These are phyloP conservation scores for Rhizopogon rudus DNA, from an alignment of 768 basidiomycete genomes.

Conservation along the genomic window DNA sequence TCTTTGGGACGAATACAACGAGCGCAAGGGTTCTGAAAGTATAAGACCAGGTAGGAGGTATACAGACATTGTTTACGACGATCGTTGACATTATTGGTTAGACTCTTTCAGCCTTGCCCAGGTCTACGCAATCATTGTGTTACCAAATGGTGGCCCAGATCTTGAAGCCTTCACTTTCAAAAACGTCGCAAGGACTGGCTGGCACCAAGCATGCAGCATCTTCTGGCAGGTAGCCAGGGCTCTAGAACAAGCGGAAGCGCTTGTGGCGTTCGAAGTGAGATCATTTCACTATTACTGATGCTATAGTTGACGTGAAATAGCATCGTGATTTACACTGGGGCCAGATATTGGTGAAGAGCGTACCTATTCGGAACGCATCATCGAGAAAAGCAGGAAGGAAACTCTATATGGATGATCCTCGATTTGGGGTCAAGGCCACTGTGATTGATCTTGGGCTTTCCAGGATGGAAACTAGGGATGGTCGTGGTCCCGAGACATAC, in stretches of 20 bases:
- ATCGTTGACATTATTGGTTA: slow-evolving; percentile 23
- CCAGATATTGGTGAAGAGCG: slow-evolving; percentile 79
- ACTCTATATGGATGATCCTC: slow-evolving; percentile 58
- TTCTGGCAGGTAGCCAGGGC: slow-evolving; percentile 88
- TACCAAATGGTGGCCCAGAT: slow-evolving; percentile 88
- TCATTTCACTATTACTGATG: neutral
- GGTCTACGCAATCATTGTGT: slow-evolving; percentile 83
- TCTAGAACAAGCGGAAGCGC: slow-evolving; percentile 73
- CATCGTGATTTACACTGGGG: slow-evolving; percentile 99
- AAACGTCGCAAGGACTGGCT: slow-evolving; percentile 52
- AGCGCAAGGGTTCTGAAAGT: slow-evolving; percentile 74
- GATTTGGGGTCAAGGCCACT: slow-evolving; percentile 70
- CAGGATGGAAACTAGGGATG: slow-evolving; percentile 63
- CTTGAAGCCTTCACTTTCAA: slow-evolving; percentile 80
- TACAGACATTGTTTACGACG: slow-evolving; percentile 2
- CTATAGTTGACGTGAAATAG: slow-evolving; percentile 35
- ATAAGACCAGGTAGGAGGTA: slow-evolving; percentile 68
- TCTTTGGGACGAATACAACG: slow-evolving; percentile 84
- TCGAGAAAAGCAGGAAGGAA: slow-evolving; percentile 28
- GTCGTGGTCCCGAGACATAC: slow-evolving; percentile 40
- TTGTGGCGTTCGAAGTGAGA: slow-evolving; percentile 83
- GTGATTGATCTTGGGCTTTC: slow-evolving; percentile 95
- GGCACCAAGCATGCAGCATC: slow-evolving; percentile 83
- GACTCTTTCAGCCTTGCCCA: slow-evolving; percentile 76
- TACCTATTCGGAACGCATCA: slow-evolving; percentile 31